These are phyloP conservation scores for Mortierella sp. DNA, from an alignment of 371 early-diverging fungal species.

Conservation along the genomic window DNA sequence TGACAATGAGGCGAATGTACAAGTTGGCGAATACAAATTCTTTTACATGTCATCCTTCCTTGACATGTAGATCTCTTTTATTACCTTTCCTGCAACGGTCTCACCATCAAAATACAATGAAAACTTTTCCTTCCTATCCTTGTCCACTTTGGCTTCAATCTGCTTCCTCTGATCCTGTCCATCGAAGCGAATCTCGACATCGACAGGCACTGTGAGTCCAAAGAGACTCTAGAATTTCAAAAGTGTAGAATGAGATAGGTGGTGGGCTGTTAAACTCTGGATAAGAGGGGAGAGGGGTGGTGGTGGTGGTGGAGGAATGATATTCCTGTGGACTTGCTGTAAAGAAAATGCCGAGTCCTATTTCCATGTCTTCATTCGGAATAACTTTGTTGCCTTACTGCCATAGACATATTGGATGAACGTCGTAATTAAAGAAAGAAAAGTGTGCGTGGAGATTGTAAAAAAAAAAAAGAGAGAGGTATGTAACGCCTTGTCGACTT, in stretches of 20 bases:
- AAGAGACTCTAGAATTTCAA: slow-evolving; percentile 74
- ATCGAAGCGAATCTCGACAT: slow-evolving; percentile 86
- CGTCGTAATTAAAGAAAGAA: background rate
- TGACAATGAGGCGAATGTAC: too few species aligned
- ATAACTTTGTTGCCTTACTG: slow-evolving; percentile 10
- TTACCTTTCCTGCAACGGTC: slow-evolving; percentile 92
- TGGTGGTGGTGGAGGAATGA: background rate
- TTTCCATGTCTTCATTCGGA: slow-evolving; percentile 3
- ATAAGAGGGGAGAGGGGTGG: background rate
- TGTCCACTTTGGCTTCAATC: slow-evolving; percentile 92
- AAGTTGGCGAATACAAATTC: too few species aligned
- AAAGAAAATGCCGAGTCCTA: background rate
- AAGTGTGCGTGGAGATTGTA: background rate
- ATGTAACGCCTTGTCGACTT: background rate
- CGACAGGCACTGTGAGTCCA: slow-evolving; percentile 88
- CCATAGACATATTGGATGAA: slow-evolving; percentile 16
- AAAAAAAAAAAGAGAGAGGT: background rate
- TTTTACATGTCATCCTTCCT: too few species aligned
- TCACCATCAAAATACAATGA: slow-evolving; percentile 99
- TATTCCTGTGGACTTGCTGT: background rate
- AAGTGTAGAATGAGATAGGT: background rate
- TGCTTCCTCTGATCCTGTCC: slow-evolving; percentile 83
- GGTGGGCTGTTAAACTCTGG: too few species aligned
- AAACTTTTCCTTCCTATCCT: slow-evolving; percentile 85
- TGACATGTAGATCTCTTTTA: too few species aligned